Percentiles rank a stretch among this genome's conserved stretches.
phyloP scores from a whole-genome alignment of 2,329 filamentous ascomycete genomes.

The Lanzia echinophila region DNA sequence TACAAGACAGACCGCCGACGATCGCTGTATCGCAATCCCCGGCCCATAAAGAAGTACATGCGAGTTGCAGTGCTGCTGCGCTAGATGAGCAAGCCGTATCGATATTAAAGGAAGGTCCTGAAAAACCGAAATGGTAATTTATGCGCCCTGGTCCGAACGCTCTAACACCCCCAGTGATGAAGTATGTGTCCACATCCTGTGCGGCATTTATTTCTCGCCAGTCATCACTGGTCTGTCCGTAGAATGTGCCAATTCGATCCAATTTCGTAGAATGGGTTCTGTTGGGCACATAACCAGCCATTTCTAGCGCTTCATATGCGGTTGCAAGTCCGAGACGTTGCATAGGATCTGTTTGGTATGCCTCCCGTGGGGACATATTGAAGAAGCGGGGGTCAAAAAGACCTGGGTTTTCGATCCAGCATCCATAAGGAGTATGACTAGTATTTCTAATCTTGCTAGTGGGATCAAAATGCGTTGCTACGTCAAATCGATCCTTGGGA shows the following conservation, averaged over 20 bases:
- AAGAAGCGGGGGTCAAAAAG: slow-evolving; percentile 80
- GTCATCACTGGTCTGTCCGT: slow-evolving; percentile 30
- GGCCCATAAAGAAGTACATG: slow-evolving; percentile 26
- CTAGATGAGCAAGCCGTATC: slow-evolving; percentile 39
- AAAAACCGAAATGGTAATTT: slow-evolving; percentile 38
- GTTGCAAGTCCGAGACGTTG: slow-evolving; percentile 70
- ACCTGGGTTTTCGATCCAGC: slow-evolving; percentile 64
- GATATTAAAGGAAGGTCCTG: slow-evolving; percentile 35
- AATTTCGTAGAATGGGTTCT: slow-evolving; percentile 37
- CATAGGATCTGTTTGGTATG: slow-evolving; percentile 74
- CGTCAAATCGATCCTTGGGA: slow-evolving; percentile 67
- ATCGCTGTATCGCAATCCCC: slow-evolving; percentile 29
- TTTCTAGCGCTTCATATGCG: slow-evolving; percentile 75
- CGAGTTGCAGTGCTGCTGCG: slow-evolving; percentile 32
- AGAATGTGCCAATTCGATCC: slow-evolving; percentile 29
- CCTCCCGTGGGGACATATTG: slow-evolving; percentile 79
- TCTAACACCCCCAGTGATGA: slow-evolving; percentile 27
- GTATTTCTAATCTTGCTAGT: slow-evolving; percentile 70
- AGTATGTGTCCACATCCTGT: slow-evolving; percentile 29
- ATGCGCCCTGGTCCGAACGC: slow-evolving; percentile 32
- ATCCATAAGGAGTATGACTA: slow-evolving; percentile 58
- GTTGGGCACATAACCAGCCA: slow-evolving; percentile 61
- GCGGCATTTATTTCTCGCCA: slow-evolving; percentile 29
- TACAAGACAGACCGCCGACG: slow-evolving; percentile 26
- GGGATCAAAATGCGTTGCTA: slow-evolving; percentile 62